Evolutionary conservation across 2,329 filamentous ascomycete genomes (phyloP), one percentile per base, ranked within the genome.

Genomic region (Sclerotinia glacialis): DNA sequence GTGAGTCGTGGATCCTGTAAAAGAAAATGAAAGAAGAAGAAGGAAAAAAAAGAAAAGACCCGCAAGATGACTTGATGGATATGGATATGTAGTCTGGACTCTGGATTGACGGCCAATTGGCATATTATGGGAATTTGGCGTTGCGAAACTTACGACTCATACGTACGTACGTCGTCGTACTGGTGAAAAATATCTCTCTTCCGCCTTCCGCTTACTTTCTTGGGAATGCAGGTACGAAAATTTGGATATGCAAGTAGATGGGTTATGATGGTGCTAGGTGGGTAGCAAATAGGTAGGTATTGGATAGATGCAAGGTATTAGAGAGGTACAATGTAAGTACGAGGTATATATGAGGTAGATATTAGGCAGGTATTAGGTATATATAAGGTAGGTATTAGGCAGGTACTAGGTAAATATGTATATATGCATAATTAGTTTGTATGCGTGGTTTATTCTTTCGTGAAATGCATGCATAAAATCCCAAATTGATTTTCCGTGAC

Each of bases 191-290:
- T 53, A 4, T 23, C 5, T 12, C 0, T 6, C 52, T 6, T 37
- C 52, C 28, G 26, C 21, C 26, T 31, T 34, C 18, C 28, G 49
- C 23, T 28, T 31, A 11, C 47, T 40, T 40, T 14, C 12, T 52
- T 26, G 49, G n/a, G 31, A 18, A 58, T 58, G 55, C 40, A 59
- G 37, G 55, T n/a, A 31, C 42, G 40, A 46, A 31, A 46, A 46
- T 16, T 58, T 26, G n/a, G 54, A 58, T 58, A 52, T 16, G 49
- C 49, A 16, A 18, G 16, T 21, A 50, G 23, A 7, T 28, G n/a
- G n/a, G n/a, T n/a, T n/a, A n/a, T n/a, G n/a, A n/a, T n/a, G n/a
- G n/a, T n/a, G n/a, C n/a, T n/a, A n/a, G n/a, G n/a, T n/a, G n/a
- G n/a, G n/a, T n/a, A n/a, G n/a, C n/a, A n/a, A 21, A 16, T 52